Percentiles rank a stretch among this genome's conserved stretches.
phyloP scores from a whole-genome alignment of 1,139 yeast genomes.

The Candida glucosophila region DNA sequence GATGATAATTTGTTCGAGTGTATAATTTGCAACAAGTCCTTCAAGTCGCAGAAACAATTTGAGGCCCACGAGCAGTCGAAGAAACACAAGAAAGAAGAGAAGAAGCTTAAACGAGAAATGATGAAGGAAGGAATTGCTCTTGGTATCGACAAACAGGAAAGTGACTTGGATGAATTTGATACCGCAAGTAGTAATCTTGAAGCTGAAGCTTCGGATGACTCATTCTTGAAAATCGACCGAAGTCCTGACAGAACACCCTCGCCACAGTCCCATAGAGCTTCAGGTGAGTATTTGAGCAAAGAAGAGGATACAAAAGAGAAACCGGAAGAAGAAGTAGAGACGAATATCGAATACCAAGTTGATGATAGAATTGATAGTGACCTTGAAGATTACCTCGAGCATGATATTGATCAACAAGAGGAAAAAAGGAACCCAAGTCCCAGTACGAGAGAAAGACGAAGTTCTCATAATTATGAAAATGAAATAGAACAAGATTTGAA shows the following conservation, averaged over 20 bases:
- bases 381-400: too few species aligned
- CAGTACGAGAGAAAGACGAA: too few species aligned
- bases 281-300: not conserved
- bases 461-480: too few species aligned
- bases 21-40: slow-evolving; percentile 72
- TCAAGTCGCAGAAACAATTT: slow-evolving; percentile 75
- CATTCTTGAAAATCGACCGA: slow-evolving; percentile 9
- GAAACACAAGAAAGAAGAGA: slow-evolving; percentile 64
- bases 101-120: slow-evolving; percentile 70
- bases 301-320: too few species aligned
- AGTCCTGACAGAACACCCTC: not conserved
- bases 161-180: slow-evolving; percentile 26
- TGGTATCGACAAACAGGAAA: slow-evolving; percentile 45
- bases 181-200: slow-evolving; percentile 20
- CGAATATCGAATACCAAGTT: too few species aligned
- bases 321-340: too few species aligned
- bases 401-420: too few species aligned
- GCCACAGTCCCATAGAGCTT: not conserved
- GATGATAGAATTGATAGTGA: slow-evolving; percentile 1
- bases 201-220: slow-evolving; percentile 12
- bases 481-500: too few species aligned
- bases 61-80: slow-evolving; percentile 70
- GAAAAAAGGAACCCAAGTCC: too few species aligned
- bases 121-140: slow-evolving; percentile 69
- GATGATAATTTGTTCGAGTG: slow-evolving; percentile 60